A percentile compares a stretch with the other conserved stretches of the same genome.
phyloP scores from a whole-genome alignment of 1,284 basidiomycete genomes.

The Fomitopsis pinicola region DNA sequence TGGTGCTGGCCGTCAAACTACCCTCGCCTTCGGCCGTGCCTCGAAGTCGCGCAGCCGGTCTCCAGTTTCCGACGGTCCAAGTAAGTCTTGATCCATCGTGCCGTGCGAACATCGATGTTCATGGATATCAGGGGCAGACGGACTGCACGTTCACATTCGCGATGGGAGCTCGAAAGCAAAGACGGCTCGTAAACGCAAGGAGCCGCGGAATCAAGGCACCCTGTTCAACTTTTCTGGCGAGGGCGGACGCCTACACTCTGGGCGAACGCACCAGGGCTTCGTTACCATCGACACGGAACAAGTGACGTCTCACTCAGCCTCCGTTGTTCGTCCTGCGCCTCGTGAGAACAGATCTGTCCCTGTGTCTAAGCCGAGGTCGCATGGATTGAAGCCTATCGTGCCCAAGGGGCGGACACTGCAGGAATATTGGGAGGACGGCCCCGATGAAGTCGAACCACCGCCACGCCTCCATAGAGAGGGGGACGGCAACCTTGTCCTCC shows the following conservation, averaged over 20 bases:
- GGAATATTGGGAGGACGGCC: slow-evolving; percentile 12
- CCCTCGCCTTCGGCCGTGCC: slow-evolving; percentile 12
- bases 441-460: slow-evolving; percentile 9
- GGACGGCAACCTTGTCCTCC: slow-evolving; percentile 3
- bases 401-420: slow-evolving; percentile 9
- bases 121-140: neutral
- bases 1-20: slow-evolving; percentile 14
- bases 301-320: neutral
- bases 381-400: neutral
- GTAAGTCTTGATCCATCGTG: neutral
- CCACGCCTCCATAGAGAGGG: neutral
- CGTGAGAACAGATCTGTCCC: neutral
- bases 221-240: slow-evolving; percentile 14
- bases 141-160: neutral
- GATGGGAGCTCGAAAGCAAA: neutral
- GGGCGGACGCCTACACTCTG: slow-evolving; percentile 10
- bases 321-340: neutral
- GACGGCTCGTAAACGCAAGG: slow-evolving; percentile 11
- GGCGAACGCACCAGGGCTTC: slow-evolving; percentile 9
- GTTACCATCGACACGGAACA: slow-evolving; percentile 18
- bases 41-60: neutral
- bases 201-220: slow-evolving; percentile 7
- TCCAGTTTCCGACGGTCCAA: neutral
- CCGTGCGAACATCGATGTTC: neutral
- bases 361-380: neutral